Conservation (phyloP, 768 basidiomycete species). For the Leccinum rimulosum region DNA sequence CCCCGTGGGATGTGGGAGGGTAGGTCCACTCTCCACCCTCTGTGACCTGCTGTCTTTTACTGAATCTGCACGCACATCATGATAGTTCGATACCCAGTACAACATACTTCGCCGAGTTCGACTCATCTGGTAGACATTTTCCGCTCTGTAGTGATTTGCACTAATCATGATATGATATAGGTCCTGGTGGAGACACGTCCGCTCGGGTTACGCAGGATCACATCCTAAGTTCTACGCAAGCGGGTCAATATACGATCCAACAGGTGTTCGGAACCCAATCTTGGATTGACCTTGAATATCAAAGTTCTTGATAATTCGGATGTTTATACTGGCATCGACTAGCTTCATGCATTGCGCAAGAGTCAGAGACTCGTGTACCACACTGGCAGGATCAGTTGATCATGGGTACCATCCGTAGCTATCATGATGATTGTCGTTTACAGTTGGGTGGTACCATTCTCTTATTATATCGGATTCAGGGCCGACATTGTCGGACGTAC, state of each 20-base stretch:
- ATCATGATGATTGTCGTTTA: not conserved
- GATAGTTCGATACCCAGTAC: not conserved
- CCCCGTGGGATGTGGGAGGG: constrained; percentile 37
- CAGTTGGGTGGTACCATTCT: not conserved
- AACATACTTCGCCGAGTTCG: not conserved
- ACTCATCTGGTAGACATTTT: not conserved
- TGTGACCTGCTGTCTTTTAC: not conserved
- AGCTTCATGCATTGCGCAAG: not conserved
- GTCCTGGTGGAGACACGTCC: not conserved
- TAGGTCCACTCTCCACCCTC: not conserved
- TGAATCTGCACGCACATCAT: not conserved
- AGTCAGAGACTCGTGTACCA: not conserved
- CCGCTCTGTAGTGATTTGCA: not conserved
- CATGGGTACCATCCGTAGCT: not conserved
- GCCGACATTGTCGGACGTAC: too few relatives aligned
- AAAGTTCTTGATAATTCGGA: not conserved
- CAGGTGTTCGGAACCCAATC: not conserved
- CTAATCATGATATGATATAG: not conserved
- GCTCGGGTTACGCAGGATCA: not conserved
- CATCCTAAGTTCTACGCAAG: not conserved
- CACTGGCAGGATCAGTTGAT: not conserved
- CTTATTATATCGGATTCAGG: too few relatives aligned
- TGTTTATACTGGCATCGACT: not conserved
- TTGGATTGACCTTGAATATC: not conserved
- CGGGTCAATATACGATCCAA: not conserved